Evolutionary conservation across 495 filamentous ascomycete genomes (phyloP).

Genomic region (Lasiosphaeria ovina): DNA sequence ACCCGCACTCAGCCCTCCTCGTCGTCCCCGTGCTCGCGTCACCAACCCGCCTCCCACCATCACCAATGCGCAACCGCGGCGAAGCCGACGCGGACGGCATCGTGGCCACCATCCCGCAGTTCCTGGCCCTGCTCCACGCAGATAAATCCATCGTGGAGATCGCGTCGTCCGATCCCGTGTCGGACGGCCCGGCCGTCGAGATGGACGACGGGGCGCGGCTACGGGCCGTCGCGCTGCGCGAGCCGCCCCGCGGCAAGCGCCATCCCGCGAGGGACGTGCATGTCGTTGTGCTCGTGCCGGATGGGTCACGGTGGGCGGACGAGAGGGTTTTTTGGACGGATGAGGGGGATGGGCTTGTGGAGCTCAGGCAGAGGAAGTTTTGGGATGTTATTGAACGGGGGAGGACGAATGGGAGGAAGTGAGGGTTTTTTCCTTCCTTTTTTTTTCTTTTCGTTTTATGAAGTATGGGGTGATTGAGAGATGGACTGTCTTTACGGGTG

Average conservation of each 20-base stretch:
- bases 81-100: conserved; percentile 10
- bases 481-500: too few species aligned
- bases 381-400: conserved; percentile 9
- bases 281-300: conserved; percentile 15
- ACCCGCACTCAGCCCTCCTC: too few species aligned
- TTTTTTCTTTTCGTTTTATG: too few species aligned
- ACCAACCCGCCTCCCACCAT: too few species aligned
- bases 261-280: conserved; percentile 13
- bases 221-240: conserved; percentile 7
- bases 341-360: not conserved
- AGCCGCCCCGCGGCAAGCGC: conserved; percentile 6
- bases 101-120: conserved; percentile 20
- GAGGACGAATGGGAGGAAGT: not conserved
- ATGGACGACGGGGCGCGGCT: conserved; percentile 10
- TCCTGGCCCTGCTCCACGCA: conserved; percentile 16
- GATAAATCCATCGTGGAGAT: conserved; percentile 13
- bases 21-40: too few species aligned
- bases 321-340: conserved; percentile 23
- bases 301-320: conserved; percentile 12
- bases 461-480: too few species aligned
- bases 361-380: conserved; percentile 14
- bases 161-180: not conserved
- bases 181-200: not conserved
- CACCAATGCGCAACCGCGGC: not conserved
- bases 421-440: too few species aligned